Percentiles rank a stretch among this genome's conserved stretches.
Evolutionary conservation across 352 stramenopile species (phyloP).

Genomic region (Globisporangium abappressorium): DNA sequence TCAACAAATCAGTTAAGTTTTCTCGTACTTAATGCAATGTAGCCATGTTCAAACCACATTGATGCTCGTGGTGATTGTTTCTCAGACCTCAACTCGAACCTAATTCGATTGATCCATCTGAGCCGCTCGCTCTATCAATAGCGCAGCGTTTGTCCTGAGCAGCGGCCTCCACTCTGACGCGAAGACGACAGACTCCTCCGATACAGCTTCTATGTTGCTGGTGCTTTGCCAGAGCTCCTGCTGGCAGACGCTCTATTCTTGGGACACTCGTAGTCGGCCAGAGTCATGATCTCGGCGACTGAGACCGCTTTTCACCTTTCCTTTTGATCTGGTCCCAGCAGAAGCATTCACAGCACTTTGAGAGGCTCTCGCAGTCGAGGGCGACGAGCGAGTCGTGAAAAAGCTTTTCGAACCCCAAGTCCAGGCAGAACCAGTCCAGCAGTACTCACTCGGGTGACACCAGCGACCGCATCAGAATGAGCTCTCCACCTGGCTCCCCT

Average conservation of each 20-base stretch:
- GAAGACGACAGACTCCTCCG: background rate
- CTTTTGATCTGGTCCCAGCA: background rate
- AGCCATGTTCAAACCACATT: no score
- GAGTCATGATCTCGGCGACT: background rate
- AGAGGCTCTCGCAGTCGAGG: background rate
- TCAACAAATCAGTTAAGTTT: no score
- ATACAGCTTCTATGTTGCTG: background rate
- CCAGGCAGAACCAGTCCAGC: background rate
- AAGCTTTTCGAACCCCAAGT: conserved; percentile 4
- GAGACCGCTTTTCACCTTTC: background rate
- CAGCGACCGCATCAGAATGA: conserved; percentile 15
- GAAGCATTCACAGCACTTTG: background rate
- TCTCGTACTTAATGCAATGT: no score
- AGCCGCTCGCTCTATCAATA: conserved; percentile 12
- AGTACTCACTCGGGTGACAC: background rate
- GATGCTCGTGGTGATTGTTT: background rate
- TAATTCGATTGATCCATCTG: conserved; percentile 3
- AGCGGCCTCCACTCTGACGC: background rate
- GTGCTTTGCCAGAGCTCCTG: background rate
- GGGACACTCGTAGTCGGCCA: background rate
- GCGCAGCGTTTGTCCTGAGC: background rate
- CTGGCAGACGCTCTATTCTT: background rate
- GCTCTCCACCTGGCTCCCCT: conserved; percentile 29
- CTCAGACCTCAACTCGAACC: background rate
- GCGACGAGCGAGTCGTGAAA: conserved; percentile 10